Evolutionary conservation across 306 rosid genomes (phyloP), one percentile per base, ranked within the genome.

Genomic region (Cicer bijugum): DNA sequence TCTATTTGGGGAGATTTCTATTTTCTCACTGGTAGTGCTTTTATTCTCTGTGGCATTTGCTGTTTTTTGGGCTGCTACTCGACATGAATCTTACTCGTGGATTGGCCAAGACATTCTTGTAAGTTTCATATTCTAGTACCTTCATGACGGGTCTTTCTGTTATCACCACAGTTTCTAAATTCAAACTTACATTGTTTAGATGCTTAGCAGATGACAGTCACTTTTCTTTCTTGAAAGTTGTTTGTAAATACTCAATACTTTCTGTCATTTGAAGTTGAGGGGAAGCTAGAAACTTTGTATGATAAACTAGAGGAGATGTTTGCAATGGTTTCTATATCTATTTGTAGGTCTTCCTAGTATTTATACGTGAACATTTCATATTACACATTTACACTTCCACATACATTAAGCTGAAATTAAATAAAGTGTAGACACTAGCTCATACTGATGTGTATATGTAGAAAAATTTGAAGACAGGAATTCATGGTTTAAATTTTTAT

Each of bases 91-190:
- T 57, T 91, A 86, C 83, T 87, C 97, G 48, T 95, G 97, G 97
- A 8, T 85, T 83, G 97, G 97, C 77, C 99, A 95, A 86, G 97
- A 95, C 84, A 55, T 85, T 84, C 96, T 95, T 82, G 99, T 95
- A 90, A 95, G 97, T 82, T 77, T 69, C 74, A 64, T 47, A 19
- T 75, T 46, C 61, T 70, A 45, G 17, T 63, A 75, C 9, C 15
- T 69, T 38, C 58, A 63, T 6, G 44, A 23, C 11, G n/a, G 55
- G 23, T 75, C 72, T 61, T 82, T 66, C 53, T 68, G 46, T 59
- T 77, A 68, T 75, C 52, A 68, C 71, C 57, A 50, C 71, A 59
- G 35, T 62, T 48, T 72, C 64, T 82, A 72, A 38, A 40, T 61
- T 72, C 80, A 74, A 74, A 47, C 67, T 65, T 72, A 12, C 9